Conservation (phyloP, 208 protist species). For the Acanthamoeba lenticulata region DNA sequence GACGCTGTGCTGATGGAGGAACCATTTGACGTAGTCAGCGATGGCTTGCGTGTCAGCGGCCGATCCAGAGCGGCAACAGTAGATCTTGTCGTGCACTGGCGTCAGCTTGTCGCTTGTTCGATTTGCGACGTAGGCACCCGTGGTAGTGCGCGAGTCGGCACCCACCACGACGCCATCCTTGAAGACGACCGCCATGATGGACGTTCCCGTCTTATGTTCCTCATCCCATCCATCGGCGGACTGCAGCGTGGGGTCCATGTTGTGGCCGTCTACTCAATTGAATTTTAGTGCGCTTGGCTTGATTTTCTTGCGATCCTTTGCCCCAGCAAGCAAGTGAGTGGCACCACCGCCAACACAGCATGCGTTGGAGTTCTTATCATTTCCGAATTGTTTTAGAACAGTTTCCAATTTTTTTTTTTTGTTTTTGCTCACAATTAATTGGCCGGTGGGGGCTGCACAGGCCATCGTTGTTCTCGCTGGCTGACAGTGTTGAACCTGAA, state of each 20-base stretch:
- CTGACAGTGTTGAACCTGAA: no score
- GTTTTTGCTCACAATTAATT: no score
- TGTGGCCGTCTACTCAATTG: no score
- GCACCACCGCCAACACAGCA: background rate
- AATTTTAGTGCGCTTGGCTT: no score
- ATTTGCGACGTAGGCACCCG: slow-evolving; percentile 97
- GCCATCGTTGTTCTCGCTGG: no score
- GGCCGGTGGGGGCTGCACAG: no score
- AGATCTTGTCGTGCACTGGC: slow-evolving; percentile 96
- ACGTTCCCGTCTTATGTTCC: slow-evolving; percentile 82
- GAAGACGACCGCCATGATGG: slow-evolving; percentile 98
- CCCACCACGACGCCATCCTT: slow-evolving; percentile 97
- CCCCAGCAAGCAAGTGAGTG: background rate
- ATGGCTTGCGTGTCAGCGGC: slow-evolving; percentile 97
- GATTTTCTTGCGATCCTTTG: background rate
- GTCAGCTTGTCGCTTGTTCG: slow-evolving; percentile 98
- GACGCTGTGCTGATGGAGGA: slow-evolving; percentile 84
- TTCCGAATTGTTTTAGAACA: no score
- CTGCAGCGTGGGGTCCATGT: slow-evolving; percentile 16
- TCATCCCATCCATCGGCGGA: slow-evolving; percentile 30
- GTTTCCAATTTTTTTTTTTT: no score
- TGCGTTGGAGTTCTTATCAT: no score
- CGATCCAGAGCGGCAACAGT: slow-evolving; percentile 97
- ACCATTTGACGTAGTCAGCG: slow-evolving; percentile 87
- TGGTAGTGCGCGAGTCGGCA: slow-evolving; percentile 97